Evolutionary conservation across 345 rosid species (phyloP).

Genomic region (Rubroshorea leprosula): DNA sequence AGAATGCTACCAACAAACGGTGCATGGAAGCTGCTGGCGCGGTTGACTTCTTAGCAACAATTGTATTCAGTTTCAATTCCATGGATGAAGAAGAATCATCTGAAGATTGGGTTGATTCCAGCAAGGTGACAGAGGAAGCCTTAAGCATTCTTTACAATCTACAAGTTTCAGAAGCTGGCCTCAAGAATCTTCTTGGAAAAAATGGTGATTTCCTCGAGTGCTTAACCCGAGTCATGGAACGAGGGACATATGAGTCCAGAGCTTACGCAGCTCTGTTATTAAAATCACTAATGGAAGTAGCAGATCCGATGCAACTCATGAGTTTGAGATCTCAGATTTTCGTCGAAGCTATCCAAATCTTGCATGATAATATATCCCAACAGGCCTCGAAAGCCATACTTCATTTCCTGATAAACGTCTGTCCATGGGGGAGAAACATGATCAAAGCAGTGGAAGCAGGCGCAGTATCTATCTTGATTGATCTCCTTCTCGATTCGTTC

Average conservation of each 20-base stretch:
- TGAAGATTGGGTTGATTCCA: slow-evolving; percentile 19
- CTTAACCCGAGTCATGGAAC: slow-evolving; percentile 43
- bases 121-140: slow-evolving; percentile 46
- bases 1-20: slow-evolving; percentile 52
- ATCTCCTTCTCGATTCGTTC: slow-evolving; percentile 58
- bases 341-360: slow-evolving; percentile 39
- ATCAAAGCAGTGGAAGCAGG: slow-evolving; percentile 59
- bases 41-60: slow-evolving; percentile 51
- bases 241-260: slow-evolving; percentile 41
- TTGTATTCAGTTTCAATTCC: slow-evolving; percentile 19
- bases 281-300: slow-evolving; percentile 40
- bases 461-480: slow-evolving; percentile 41
- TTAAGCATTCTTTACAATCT: slow-evolving; percentile 53
- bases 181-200: slow-evolving; percentile 42
- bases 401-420: slow-evolving; percentile 34
- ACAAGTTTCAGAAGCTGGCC: slow-evolving; percentile 52
- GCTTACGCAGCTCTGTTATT: slow-evolving; percentile 42
- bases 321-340: slow-evolving; percentile 32
- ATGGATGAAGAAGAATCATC: not conserved
- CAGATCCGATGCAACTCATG: slow-evolving; percentile 52
- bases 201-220: slow-evolving; percentile 46
- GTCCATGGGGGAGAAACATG: slow-evolving; percentile 73
- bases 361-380: slow-evolving; percentile 47
- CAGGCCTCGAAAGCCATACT: slow-evolving; percentile 61
- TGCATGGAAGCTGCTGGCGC: slow-evolving; percentile 70